phyloP scores from a whole-genome alignment of 2,329 filamentous ascomycete species.

The Cryphonectria naterciae region DNA sequence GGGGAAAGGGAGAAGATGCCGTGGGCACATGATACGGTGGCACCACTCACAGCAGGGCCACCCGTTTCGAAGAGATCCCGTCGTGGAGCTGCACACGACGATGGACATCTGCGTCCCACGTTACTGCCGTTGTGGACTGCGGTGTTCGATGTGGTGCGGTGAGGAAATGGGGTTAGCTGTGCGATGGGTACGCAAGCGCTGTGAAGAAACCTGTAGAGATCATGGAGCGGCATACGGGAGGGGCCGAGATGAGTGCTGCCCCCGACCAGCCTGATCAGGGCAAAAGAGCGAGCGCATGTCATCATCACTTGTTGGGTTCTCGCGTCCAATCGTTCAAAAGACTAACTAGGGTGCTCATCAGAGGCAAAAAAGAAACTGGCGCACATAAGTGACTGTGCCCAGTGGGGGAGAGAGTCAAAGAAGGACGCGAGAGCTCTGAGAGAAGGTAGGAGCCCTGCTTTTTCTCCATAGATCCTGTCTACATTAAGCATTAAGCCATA shows the following conservation, averaged over 20 bases:
- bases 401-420: too few species aligned
- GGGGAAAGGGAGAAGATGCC: neutral
- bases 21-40: neutral
- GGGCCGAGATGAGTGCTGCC: neutral
- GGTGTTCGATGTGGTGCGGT: slow-evolving; percentile 1
- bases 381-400: neutral
- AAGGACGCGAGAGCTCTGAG: neutral
- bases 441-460: slow-evolving; percentile 16
- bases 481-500: slow-evolving; percentile 26
- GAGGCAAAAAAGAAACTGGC: neutral
- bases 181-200: neutral
- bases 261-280: neutral
- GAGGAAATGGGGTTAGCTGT: neutral
- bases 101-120: slow-evolving; percentile 10
- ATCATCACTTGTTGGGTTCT: neutral
- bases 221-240: neutral
- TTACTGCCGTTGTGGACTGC: slow-evolving; percentile 1
- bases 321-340: neutral
- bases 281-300: neutral
- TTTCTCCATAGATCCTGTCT: slow-evolving; percentile 26
- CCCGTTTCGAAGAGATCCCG: neutral
- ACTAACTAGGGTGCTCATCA: neutral
- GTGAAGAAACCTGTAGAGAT: neutral
- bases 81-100: neutral
- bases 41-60: neutral